These are phyloP conservation scores for Cenchrus americanus DNA, from an alignment of 176 grass and related monocot genomes.

Conservation along the genomic window DNA sequence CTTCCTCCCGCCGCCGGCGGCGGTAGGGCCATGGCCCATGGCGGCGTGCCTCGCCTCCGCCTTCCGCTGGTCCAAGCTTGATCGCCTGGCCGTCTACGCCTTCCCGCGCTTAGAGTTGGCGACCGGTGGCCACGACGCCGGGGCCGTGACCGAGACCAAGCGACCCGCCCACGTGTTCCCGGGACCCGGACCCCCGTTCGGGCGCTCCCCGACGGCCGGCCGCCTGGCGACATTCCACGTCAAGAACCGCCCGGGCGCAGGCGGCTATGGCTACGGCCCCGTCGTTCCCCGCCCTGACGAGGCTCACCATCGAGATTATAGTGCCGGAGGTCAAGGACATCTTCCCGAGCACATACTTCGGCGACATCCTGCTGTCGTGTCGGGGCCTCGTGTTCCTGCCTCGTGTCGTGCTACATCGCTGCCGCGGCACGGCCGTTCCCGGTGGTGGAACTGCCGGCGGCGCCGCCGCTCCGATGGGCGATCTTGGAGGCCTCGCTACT, in stretches of 20 bases:
- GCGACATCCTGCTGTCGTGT: not conserved
- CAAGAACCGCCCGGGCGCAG: not conserved
- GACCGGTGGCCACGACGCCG: too few relatives aligned
- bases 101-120: not conserved
- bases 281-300: not conserved
- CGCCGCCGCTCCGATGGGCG: not conserved
- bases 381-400: not conserved
- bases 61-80: not conserved
- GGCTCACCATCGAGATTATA: not conserved
- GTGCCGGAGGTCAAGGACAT: not conserved
- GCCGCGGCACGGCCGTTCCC: too few relatives aligned
- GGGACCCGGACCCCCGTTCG: not conserved
- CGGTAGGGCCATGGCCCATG: not conserved
- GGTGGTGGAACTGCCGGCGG: not conserved
- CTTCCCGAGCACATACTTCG: not conserved
- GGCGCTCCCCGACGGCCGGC: not conserved
- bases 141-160: too few relatives aligned
- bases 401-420: not conserved
- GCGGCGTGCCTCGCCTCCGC: not conserved
- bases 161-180: not conserved
- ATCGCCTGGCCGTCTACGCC: not conserved
- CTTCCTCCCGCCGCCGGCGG: not conserved
- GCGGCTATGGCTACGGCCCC: not conserved
- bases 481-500: not conserved
- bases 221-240: not conserved